Evolutionary conservation across 306 rosid species (phyloP), one percentile per base, ranked within the genome.

Genomic region (Citrullus mucosospermus): DNA sequence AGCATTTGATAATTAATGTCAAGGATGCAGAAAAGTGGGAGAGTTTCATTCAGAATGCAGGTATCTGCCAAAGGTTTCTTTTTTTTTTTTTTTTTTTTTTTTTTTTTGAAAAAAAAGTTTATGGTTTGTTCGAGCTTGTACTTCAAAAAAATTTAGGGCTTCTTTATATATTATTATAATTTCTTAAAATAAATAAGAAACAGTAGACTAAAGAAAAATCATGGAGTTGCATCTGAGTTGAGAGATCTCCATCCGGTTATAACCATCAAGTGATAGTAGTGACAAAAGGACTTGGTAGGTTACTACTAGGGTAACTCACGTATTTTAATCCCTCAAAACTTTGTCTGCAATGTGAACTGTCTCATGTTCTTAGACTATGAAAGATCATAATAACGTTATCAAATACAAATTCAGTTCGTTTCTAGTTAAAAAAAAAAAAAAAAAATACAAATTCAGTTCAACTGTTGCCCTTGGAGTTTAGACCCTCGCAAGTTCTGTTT

Each of bases 11-110:
- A 54, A 83, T 92, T 81, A 95, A 95, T 39, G 97, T 95, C 61
- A 83, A 82, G 80, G 97, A 95, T 76, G 99, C 99, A 36, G 99
- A 95, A 76, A 91, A 89, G 84, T 95, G 97, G 99, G 99, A 95
- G 89, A 86, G 88, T 85, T 90, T 91, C 88, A 88, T 95, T 73
- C 96, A 95, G 82, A 95, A 95, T 84, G 99, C 99, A 77, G 99
- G 99, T 92, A 83, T 63, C 54, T 17, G 48, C 30, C 34, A 30
- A 74, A 32, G 32, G 50, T 74, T 74, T 46, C 17, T 30, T 2
- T 48, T 48, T 2, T 48, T 48, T 48, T 12, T 48, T 25, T 25
- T 25, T 48, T 12, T 48, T 2, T 48, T 48, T 53, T 74, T 4
- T 54, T 25, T 25, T 25, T 25, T 25, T 25, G 28, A 25, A 25